Conservation (phyloP, 1,139 yeast species). For the Candida tropicalis region DNA sequence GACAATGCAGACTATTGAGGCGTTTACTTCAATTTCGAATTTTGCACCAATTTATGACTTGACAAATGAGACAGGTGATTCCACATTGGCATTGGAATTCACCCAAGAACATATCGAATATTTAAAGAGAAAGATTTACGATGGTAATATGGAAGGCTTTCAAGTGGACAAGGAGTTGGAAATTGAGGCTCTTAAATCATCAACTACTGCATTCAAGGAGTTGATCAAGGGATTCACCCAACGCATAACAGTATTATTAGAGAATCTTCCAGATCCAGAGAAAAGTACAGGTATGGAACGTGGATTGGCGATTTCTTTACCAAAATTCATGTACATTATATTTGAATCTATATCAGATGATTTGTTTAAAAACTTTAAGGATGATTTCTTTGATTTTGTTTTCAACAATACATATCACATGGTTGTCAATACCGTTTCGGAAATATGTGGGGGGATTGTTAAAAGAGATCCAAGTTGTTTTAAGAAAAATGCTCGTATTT, state of each 20-base stretch:
- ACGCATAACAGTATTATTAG: conserved; percentile 66
- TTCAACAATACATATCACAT: conserved; percentile 64
- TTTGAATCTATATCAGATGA: conserved; percentile 73
- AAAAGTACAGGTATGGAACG: conserved; percentile 49
- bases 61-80: conserved; percentile 45
- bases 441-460: conserved; percentile 68
- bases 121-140: conserved; percentile 41
- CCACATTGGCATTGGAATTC: conserved; percentile 69
- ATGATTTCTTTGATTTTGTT: conserved; percentile 56
- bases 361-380: conserved; percentile 54
- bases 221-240: conserved; percentile 61
- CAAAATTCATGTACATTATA: conserved; percentile 68
- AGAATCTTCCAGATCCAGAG: conserved; percentile 71
- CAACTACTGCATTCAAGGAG: conserved; percentile 71
- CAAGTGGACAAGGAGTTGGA: conserved; percentile 47
- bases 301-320: conserved; percentile 57
- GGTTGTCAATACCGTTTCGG: conserved; percentile 69
- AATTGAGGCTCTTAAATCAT: conserved; percentile 64
- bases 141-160: conserved; percentile 18
- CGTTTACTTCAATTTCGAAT: conserved; percentile 71
- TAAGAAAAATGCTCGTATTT: conserved; percentile 43
- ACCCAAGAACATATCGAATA: conserved; percentile 63
- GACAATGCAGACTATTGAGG: conserved; percentile 69
- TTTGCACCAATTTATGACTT: conserved; percentile 72
- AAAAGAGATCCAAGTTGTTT: conserved; percentile 60